Evolutionary conservation across 2,329 filamentous ascomycete genomes (phyloP), one percentile per base, ranked within the genome.

Genomic region (Pestalotiopsis fici): DNA sequence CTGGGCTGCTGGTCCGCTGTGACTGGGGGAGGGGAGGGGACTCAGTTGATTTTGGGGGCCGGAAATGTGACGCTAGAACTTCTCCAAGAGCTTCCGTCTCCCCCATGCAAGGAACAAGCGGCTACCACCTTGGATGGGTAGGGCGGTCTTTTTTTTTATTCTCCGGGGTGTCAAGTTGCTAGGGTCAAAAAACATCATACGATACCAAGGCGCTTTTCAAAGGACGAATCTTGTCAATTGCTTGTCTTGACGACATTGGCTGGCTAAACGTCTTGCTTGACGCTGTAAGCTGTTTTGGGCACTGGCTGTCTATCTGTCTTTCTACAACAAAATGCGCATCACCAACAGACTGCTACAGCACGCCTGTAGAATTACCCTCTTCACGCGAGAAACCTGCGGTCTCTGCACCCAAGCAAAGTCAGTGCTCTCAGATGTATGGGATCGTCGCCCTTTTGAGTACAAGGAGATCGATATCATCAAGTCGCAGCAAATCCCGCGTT

Each of bases 321-420:
- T 12, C 15, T 12, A 25, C 27, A 18, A 18, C 11, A 54, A 47
- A 35, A 90, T 91, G 88, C 84, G 82, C 68, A 75, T 81, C 43
- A 85, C 88, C 1, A 71, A 74, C 54, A 81, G 83, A 62, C 79
- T 90, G 3, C 74, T 88, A 54, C 85, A 84, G 68, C 74, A 85
- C 69, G 79, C 85, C 35, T 88, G 85, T 75, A 86, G 90, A 67
- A 90, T 95, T 74, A 95, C 93, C 0, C 83, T 95, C 37, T 95
- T 95, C 78, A 93, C 90, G 2, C 87, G 93, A 55, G 82, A 88
- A 43, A 90, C 90, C 68, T 95, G 93, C 77, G 88, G 88, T 0
- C 84, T 95, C 3, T 95, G 93, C 75, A 83, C 84, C 25, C 85
- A 90, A 64, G 92, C 92, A 5, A 92, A 90, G 75, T 82, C 83